Conservation (phyloP, 208 protist species). For the Trypanosoma melophagium region DNA sequence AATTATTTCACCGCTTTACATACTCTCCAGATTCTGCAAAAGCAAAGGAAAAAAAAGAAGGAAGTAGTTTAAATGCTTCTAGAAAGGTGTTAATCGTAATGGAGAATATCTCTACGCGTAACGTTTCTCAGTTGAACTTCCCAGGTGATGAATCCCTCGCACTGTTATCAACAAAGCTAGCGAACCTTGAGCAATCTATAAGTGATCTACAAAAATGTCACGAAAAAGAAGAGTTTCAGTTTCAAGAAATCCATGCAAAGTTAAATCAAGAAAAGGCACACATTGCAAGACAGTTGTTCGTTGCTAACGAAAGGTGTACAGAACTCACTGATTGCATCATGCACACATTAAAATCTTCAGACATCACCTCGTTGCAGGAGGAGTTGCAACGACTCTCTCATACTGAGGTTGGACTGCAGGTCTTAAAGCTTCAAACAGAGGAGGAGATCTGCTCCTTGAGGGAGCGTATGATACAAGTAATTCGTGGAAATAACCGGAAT, state of each 20-base stretch:
- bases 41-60: too few relatives aligned
- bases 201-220: constrained; percentile 1
- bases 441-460: constrained; percentile 10
- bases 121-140: background rate
- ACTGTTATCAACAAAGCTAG: constrained; percentile 7
- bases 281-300: background rate
- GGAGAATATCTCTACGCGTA: too few relatives aligned
- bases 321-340: background rate
- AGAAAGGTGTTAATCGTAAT: too few relatives aligned
- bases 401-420: constrained; percentile 5
- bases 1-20: too few relatives aligned
- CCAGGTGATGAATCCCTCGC: constrained; percentile 10
- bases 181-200: background rate
- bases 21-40: too few relatives aligned
- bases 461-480: background rate
- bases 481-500: background rate
- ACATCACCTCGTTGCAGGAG: background rate
- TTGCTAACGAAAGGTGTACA: background rate
- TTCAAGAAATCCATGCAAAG: background rate
- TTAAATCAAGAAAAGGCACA: constrained; percentile 5
- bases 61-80: too few relatives aligned
- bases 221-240: background rate
- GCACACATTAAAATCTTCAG: background rate
- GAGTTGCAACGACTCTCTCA: constrained; percentile 11
- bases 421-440: constrained; percentile 1